These are phyloP conservation scores for Tetrapisispora iriomotensis DNA, from an alignment of 805 yeast genomes.

Conservation along the genomic window DNA sequence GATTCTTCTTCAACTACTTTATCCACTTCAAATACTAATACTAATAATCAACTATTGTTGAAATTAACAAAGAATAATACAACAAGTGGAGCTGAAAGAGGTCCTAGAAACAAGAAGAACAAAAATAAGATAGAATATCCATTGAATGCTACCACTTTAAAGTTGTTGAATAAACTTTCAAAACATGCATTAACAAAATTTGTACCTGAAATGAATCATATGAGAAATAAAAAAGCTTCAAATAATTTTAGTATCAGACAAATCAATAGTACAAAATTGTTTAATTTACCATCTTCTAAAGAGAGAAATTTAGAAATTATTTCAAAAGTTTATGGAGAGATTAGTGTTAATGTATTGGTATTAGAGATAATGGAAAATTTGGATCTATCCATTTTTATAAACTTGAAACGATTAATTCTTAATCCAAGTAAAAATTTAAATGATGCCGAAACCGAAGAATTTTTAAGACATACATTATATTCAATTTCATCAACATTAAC, in stretches of 20 bases:
- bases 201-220: conserved; percentile 1
- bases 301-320: conserved; percentile 14
- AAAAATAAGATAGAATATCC: conserved; percentile 5
- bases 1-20: no score
- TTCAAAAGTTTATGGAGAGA: conserved; percentile 19
- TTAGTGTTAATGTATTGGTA: conserved; percentile 14
- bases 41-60: neutral
- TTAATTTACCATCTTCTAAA: neutral
- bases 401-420: conserved; percentile 16
- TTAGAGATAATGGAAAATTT: conserved; percentile 20
- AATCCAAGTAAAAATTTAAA: conserved; percentile 3
- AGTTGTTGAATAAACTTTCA: conserved; percentile 7
- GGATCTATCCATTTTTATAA: conserved; percentile 21
- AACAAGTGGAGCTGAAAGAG: neutral
- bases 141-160: conserved; percentile 21
- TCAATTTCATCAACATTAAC: conserved; percentile 28
- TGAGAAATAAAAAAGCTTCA: neutral
- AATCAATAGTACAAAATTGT: neutral
- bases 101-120: neutral
- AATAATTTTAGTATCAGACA: neutral
- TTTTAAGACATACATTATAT: conserved; percentile 17
- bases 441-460: conserved; percentile 20
- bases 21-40: neutral
- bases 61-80: neutral
- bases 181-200: neutral